Evolutionary conservation across 2,329 filamentous ascomycete genomes (phyloP), one percentile per base, ranked within the genome.

Genomic region (Myriosclerotinia duriaeana): DNA sequence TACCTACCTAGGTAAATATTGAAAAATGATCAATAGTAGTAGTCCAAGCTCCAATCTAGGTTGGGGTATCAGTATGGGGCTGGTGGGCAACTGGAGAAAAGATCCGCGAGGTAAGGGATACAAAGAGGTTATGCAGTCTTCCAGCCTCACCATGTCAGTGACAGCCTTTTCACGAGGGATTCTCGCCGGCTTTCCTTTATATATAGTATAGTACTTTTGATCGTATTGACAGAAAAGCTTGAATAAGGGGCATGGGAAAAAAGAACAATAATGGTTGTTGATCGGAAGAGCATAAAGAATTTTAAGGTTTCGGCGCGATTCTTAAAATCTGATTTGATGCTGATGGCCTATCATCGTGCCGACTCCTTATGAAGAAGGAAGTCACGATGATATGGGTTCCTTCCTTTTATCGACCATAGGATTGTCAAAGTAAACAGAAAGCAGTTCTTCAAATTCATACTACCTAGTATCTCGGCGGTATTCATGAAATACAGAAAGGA

Each of bases 401-500:
- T 60, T 60, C 58, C 30, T 50, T 40, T 11, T 50, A 50, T 50
- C 34, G 34, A 61, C 30, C 14, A 40, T 8, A 38, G 5, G 12
- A 48, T 48, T 22, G 11, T 14, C 42, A 38, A 48, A 36, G 56
- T 36, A 60, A 50, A 60, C 20, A 50, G 50, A 38, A 38, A 12
- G 8, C 30, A 38, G 12, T 14, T 50, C 20, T 50, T 50, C 26
- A 8, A 12, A 60, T 11, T 38, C 30, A 50, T 38, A 12, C 14
- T 17, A 26, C 30, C 30, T 36, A 50, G 30, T 26, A 12, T 40
- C 34, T 61, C 58, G 58, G 58, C 44, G 14, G n/a, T 52, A 61
- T 61, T 50, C 44, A 20, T 50, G 58, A 61, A 40, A 50, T 61
- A 38, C 44, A 61, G 44, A 61, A 61, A 61, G 58, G 50, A 61